A percentile compares a stretch with the other conserved stretches of the same genome.
phyloP scores from a whole-genome alignment of 2,329 filamentous ascomycete genomes.

The Fusarium secorum region DNA sequence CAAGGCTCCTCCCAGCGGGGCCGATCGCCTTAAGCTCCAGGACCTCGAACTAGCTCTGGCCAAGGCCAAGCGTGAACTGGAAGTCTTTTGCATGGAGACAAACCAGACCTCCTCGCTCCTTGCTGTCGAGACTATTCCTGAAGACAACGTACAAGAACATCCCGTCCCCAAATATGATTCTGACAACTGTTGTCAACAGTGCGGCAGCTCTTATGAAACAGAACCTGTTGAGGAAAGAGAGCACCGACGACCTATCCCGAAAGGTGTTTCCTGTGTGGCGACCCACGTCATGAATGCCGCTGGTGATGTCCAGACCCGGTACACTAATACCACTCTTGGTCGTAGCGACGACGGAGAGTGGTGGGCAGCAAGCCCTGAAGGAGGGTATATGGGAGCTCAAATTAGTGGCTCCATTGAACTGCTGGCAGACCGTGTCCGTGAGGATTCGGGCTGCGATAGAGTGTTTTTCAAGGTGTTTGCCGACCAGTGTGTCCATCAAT shows the following conservation, averaged over 20 bases:
- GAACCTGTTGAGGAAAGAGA: neutral
- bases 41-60: neutral
- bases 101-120: neutral
- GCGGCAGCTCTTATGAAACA: too few species aligned
- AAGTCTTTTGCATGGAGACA: neutral
- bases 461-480: neutral
- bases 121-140: neutral
- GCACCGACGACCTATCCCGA: rapidly evolving
- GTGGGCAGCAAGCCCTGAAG: neutral
- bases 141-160: too few species aligned
- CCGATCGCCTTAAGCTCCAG: neutral
- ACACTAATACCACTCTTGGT: neutral
- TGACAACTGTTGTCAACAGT: too few species aligned
- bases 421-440: neutral
- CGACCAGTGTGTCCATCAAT: too few species aligned
- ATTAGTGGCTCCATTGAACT: neutral
- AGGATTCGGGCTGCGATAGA: neutral
- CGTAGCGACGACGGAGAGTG: neutral
- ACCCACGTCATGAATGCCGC: neutral
- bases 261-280: neutral
- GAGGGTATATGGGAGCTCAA: neutral
- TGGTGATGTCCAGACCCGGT: neutral
- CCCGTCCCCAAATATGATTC: too few species aligned
- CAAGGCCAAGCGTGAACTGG: neutral
- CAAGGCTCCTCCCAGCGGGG: neutral